Conservation (phyloP, 2,329 filamentous ascomycete species). For the Fusarium solani-melongenae region DNA sequence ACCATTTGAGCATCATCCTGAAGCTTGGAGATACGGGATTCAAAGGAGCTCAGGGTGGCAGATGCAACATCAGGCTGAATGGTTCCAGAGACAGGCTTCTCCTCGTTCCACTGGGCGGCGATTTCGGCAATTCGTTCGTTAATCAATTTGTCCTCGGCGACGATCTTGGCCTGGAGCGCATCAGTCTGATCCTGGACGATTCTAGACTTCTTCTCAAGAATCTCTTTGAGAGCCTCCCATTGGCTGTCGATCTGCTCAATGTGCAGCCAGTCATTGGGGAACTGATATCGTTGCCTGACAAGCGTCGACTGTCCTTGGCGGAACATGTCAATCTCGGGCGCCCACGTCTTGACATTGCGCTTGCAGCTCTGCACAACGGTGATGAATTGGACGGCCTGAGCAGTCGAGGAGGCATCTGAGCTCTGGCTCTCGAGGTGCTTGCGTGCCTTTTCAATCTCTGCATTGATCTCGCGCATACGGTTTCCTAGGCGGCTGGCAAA, state of each 20-base stretch:
- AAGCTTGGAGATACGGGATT: conserved; percentile 84
- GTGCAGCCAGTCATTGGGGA: conserved; percentile 92
- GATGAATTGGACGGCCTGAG: conserved; percentile 97
- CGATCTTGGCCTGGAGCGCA: conserved; percentile 92
- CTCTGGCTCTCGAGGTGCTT: conserved; percentile 92
- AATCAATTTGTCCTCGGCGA: conserved; percentile 91
- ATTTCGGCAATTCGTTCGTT: conserved; percentile 89
- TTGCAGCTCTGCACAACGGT: conserved; percentile 97
- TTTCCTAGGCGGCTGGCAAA: conserved; percentile 90
- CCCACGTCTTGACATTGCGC: conserved; percentile 92
- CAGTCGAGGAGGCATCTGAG: conserved; percentile 93
- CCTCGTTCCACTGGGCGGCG: conserved; percentile 89
- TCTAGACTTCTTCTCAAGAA: conserved; percentile 91
- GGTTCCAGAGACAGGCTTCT: conserved; percentile 95
- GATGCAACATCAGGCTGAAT: conserved; percentile 92
- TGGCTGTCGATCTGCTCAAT: conserved; percentile 97
- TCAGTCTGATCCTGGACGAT: conserved; percentile 97
- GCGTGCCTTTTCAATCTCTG: conserved; percentile 90
- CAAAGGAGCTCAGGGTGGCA: conserved; percentile 82
- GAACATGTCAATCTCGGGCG: conserved; percentile 95
- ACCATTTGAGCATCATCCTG: conserved; percentile 94
- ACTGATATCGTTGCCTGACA: conserved; percentile 91
- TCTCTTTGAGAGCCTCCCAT: conserved; percentile 93
- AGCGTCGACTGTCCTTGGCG: conserved; percentile 94
- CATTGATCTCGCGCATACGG: conserved; percentile 91